Percentiles rank a stretch among this genome's conserved stretches.
Evolutionary conservation across 2,329 filamentous ascomycete species (phyloP).

Genomic region (Cyphellophora europaea): DNA sequence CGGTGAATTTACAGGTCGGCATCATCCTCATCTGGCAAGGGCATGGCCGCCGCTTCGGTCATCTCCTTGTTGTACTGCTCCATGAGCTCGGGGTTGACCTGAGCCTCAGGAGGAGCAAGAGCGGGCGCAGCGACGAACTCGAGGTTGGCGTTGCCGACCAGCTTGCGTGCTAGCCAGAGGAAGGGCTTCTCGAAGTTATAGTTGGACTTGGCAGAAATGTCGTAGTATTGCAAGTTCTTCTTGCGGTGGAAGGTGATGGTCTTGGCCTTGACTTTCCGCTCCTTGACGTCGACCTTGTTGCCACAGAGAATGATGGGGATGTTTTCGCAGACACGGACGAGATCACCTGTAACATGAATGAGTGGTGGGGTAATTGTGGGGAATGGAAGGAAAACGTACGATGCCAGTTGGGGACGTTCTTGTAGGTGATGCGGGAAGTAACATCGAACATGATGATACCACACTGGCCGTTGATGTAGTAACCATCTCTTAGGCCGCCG

Average conservation of each 20-base stretch:
- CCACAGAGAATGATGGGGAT: slow-evolving; percentile 96
- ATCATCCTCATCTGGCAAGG: slow-evolving; percentile 92
- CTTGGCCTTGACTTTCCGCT: slow-evolving; percentile 99
- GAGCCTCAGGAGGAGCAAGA: slow-evolving; percentile 84
- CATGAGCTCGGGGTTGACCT: slow-evolving; percentile 76
- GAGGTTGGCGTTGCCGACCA: slow-evolving; percentile 86
- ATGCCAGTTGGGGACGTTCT: slow-evolving; percentile 99
- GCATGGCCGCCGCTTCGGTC: slow-evolving; percentile 66
- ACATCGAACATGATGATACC: slow-evolving; percentile 99
- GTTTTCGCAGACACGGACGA: slow-evolving; percentile 98
- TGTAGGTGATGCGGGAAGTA: slow-evolving; percentile 98
- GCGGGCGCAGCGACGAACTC: slow-evolving; percentile 95
- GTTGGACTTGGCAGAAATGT: slow-evolving; percentile 99
- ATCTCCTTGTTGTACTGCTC: slow-evolving; percentile 83
- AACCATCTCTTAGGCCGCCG: slow-evolving; percentile 95
- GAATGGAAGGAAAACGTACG: slow-evolving; percentile 52
- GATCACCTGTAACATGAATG: slow-evolving; percentile 57
- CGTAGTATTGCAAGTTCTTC: slow-evolving; percentile 99
- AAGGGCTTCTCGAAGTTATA: slow-evolving; percentile 99
- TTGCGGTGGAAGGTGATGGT: slow-evolving; percentile 99
- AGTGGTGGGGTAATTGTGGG: neutral
- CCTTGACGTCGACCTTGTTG: slow-evolving; percentile 99
- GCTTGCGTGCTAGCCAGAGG: slow-evolving; percentile 97
- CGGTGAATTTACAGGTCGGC: slow-evolving; percentile 45
- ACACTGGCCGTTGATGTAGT: slow-evolving; percentile 99